Evolutionary conservation across 305 asterid species (phyloP).

Genomic region (Salvia sclarea): DNA sequence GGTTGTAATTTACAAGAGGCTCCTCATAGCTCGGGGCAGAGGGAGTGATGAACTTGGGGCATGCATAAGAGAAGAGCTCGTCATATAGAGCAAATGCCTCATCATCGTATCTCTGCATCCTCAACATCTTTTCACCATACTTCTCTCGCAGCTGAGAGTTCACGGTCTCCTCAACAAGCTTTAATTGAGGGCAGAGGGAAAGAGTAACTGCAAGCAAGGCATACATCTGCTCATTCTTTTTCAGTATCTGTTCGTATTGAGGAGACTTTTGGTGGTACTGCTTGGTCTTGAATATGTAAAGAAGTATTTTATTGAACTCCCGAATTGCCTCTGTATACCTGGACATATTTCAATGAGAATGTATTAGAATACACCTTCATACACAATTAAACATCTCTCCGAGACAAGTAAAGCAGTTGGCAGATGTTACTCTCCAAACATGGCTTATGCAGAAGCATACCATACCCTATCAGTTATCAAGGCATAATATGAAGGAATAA

Average conservation of each 20-base stretch:
- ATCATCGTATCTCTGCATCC: conserved; percentile 67
- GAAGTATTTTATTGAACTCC: conserved; percentile 81
- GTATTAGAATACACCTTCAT: conserved; percentile 1
- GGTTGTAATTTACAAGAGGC: conserved; percentile 52
- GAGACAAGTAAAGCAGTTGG: not conserved
- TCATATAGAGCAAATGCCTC: conserved; percentile 68
- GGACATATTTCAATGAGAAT: conserved; percentile 23
- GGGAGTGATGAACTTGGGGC: conserved; percentile 97
- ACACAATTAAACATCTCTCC: not conserved
- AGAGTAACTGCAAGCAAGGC: conserved; percentile 81
- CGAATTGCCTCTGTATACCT: conserved; percentile 86
- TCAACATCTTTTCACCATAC: conserved; percentile 77
- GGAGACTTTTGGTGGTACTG: conserved; percentile 95
- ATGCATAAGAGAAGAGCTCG: conserved; percentile 73
- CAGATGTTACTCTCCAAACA: not conserved
- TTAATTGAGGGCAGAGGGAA: conserved; percentile 80
- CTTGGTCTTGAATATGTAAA: conserved; percentile 82
- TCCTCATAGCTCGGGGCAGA: conserved; percentile 92
- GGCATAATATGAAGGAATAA: not conserved
- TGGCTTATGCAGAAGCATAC: not conserved
- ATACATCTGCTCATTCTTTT: conserved; percentile 98
- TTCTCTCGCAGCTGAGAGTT: conserved; percentile 79
- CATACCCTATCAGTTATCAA: not conserved
- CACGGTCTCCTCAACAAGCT: conserved; percentile 81
- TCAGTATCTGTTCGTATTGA: conserved; percentile 90